A percentile compares a stretch with the other conserved stretches of the same genome.
Conservation (phyloP, 495 filamentous ascomycete species). For the Xanthoparmelia taractica region DNA sequence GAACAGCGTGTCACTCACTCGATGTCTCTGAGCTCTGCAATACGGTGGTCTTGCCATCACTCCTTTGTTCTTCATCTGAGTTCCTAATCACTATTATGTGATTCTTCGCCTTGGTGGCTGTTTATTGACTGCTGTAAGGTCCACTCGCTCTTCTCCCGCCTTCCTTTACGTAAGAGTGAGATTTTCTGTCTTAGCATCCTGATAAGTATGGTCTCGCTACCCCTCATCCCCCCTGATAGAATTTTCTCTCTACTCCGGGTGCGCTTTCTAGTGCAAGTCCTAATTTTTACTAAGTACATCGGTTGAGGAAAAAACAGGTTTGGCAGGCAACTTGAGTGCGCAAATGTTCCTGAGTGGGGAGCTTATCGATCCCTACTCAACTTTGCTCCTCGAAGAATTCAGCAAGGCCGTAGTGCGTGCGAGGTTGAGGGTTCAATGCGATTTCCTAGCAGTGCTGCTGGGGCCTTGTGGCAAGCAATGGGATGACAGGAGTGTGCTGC, state of each 20-base stretch:
- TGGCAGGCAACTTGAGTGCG: neutral
- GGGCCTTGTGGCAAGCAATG: neutral
- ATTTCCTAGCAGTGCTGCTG: constrained; percentile 4
- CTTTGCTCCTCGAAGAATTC: neutral
- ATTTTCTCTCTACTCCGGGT: neutral
- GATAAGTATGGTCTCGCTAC: neutral
- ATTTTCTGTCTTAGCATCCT: neutral
- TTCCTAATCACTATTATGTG: too few species aligned
- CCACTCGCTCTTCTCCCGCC: neutral
- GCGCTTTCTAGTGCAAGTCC: neutral
- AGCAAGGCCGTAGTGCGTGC: neutral
- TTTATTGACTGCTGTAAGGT: neutral
- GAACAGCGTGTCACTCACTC: too few species aligned
- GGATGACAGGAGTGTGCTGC: neutral
- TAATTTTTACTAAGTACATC: neutral
- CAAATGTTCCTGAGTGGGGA: constrained; percentile 11
- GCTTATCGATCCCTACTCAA: neutral
- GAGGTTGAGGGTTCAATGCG: constrained; percentile 7
- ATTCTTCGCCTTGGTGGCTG: neutral
- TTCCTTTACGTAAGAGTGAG: neutral
- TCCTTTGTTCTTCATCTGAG: too few species aligned
- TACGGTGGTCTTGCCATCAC: too few species aligned
- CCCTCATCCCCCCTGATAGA: neutral
- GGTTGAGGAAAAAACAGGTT: constrained; percentile 1
- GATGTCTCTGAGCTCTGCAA: neutral